Percentiles rank a stretch among this genome's conserved stretches.
Conservation (phyloP, 2,329 filamentous ascomycete genomes). For the Dothiorella sarmentorum region DNA sequence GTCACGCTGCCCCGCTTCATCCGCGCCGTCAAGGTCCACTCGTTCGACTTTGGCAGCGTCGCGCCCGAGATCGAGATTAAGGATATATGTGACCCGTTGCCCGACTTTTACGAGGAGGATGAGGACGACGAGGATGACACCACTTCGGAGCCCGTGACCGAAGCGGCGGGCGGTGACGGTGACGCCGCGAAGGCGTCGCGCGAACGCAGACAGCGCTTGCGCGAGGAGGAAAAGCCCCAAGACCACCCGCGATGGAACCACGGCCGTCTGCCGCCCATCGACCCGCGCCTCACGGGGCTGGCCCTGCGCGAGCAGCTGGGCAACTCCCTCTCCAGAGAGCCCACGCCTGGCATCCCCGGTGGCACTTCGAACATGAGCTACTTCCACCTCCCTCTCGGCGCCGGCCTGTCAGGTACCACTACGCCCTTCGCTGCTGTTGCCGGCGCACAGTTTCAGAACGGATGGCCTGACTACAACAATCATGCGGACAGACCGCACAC, state of each 20-base stretch:
- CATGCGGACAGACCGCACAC: constrained; percentile 33
- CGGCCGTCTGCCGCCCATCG: constrained; percentile 24
- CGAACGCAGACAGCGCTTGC: constrained; percentile 28
- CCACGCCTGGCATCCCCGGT: constrained; percentile 61
- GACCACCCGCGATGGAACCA: constrained; percentile 22
- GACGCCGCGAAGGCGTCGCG: constrained; percentile 30
- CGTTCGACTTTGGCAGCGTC: constrained; percentile 85
- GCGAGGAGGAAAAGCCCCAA: constrained; percentile 24
- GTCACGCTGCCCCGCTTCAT: constrained; percentile 92
- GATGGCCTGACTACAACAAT: constrained; percentile 43
- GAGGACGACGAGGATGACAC: constrained; percentile 58
- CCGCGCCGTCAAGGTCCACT: constrained; percentile 89
- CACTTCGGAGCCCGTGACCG: constrained; percentile 22
- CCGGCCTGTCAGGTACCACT: constrained; percentile 69
- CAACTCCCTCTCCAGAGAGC: constrained; percentile 38
- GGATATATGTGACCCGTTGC: constrained; percentile 91
- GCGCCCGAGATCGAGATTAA: constrained; percentile 87
- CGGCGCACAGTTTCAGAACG: constrained; percentile 60
- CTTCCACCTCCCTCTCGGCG: constrained; percentile 73
- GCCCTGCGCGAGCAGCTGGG: constrained; percentile 35
- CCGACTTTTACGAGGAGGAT: constrained; percentile 92
- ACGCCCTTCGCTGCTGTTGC: constrained; percentile 78
- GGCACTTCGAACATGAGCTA: constrained; percentile 76
- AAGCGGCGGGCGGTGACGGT: constrained; percentile 23
- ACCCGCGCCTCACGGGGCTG: constrained; percentile 21